A percentile compares a stretch with the other conserved stretches of the same genome.
phyloP scores from a whole-genome alignment of 768 basidiomycete genomes.

The Mycena alexandri region DNA sequence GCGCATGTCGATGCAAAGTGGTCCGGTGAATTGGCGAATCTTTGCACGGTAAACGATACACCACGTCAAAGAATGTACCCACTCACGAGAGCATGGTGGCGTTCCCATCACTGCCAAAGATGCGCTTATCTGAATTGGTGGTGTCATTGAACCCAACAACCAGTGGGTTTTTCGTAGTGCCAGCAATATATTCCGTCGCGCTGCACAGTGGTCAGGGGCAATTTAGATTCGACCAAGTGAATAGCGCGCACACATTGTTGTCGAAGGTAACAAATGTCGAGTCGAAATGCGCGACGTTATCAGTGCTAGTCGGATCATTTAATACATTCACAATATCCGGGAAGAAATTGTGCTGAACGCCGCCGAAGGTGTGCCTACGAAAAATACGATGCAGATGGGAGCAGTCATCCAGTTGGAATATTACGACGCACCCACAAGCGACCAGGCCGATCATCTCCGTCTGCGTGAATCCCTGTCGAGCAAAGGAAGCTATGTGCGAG shows the following conservation, averaged over 20 bases:
- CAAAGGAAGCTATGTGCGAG: constrained; percentile 22
- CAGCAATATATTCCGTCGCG: constrained; percentile 24
- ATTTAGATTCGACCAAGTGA: not conserved
- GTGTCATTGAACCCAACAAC: constrained; percentile 26
- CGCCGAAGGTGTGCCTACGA: constrained; percentile 19
- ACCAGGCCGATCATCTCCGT: constrained; percentile 32
- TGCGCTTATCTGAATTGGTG: constrained; percentile 32
- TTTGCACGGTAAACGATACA: constrained; percentile 15
- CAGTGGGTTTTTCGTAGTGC: constrained; percentile 22
- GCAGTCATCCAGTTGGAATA: not conserved
- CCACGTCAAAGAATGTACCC: not conserved
- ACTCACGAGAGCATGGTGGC: constrained; percentile 25
- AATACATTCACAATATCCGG: constrained; percentile 8
- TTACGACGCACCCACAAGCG: constrained; percentile 27
- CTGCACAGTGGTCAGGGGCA: constrained; percentile 10
- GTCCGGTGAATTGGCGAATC: constrained; percentile 20
- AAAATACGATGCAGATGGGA: not conserved
- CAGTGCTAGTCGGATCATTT: constrained; percentile 9
- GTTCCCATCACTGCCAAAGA: constrained; percentile 28
- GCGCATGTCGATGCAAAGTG: constrained; percentile 22
- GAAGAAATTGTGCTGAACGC: constrained; percentile 20
- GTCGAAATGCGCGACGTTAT: constrained; percentile 24
- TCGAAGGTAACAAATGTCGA: constrained; percentile 18
- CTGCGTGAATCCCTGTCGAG: constrained; percentile 26
- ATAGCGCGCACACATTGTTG: constrained; percentile 21